Base-by-base conservation (phyloP, 2,329 filamentous ascomycete genomes). In the Canariomyces notabilis region DNA sequence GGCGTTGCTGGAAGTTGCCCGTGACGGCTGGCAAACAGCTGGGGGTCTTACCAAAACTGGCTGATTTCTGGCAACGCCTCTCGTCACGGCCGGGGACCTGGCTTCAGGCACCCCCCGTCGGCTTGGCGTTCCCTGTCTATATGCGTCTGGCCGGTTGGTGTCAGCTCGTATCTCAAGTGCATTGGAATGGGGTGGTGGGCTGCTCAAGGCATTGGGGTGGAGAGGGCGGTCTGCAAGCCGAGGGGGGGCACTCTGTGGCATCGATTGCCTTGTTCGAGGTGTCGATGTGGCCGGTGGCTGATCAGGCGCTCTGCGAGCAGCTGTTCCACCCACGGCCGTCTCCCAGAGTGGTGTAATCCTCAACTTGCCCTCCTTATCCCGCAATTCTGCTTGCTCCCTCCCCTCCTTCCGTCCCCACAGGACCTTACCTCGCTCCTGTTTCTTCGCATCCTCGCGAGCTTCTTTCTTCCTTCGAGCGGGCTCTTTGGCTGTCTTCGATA, bases 91-190 rank as follows among this genome's bases (percentile, higher is more conserved):
- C 3, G 37, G 33, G 4, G 3, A 2, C 20, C 37, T 23, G 20
- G n/a, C 20, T 15, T 22, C 31, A 23, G n/a, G 32, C 32, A 26
- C 23, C 16, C 15, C 21, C n/a, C 8, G 37, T 12, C 38, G 33
- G 31, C 11, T 14, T 15, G 18, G 46, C 4, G 22, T 16, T 6
- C 18, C 40, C 23, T 48, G 37, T 22, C 14, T 20, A 1, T 12
- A 15, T 12, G n/a, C 23, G 11, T 33, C 42, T 49, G 5, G 33
- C 21, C 14, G 11, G 5, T 6, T 7, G n/a, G 7, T 14, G 42
- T 45, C 45, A 49, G 42, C 37, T 21, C 42, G 23, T 11, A 6
- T n/a, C 16, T 14, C n/a, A 33, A 37, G 18, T 18, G 26, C 9
- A 4, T 9, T 15, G n/a, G 26, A 16, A 3, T 6, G 21, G 38